Percentiles rank a stretch among this genome's conserved stretches.
phyloP scores from a whole-genome alignment of 306 rosid species.

The Erythrophleum fordii region DNA sequence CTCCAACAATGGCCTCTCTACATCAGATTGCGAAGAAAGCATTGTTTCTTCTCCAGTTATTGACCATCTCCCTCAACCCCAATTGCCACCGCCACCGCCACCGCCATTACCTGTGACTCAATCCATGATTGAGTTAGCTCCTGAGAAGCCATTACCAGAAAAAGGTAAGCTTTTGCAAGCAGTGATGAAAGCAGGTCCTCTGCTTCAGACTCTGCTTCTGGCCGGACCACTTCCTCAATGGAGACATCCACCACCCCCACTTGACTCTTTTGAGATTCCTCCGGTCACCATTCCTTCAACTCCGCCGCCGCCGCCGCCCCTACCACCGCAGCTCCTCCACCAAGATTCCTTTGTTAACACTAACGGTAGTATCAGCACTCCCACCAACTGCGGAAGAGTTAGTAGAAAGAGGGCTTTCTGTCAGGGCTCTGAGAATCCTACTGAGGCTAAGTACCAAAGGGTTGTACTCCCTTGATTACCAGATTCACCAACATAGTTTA shows the following conservation, averaged over 20 bases:
- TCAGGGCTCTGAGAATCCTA: conserved; percentile 69
- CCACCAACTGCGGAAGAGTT: conserved; percentile 58
- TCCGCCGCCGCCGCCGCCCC: conserved; percentile 16
- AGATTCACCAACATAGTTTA: conserved; percentile 26
- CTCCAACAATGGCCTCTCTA: conserved; percentile 74
- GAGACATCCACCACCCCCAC: conserved; percentile 99
- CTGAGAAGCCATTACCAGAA: conserved; percentile 85
- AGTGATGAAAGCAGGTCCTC: conserved; percentile 98
- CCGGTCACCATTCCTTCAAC: conserved; percentile 86
- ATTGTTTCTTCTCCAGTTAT: conserved; percentile 88
- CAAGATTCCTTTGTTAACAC: conserved; percentile 55
- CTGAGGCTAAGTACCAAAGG: conserved; percentile 78
- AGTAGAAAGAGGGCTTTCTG: conserved; percentile 74
- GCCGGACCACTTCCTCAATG: conserved; percentile 99
- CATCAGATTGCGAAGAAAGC: conserved; percentile 98
- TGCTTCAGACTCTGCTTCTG: conserved; percentile 82
- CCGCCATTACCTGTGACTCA: conserved; percentile 18
- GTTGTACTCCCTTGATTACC: conserved; percentile 64
- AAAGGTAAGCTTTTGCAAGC: conserved; percentile 97
- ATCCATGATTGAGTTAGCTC: conserved; percentile 52
- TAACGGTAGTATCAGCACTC: conserved; percentile 34
- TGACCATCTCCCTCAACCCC: conserved; percentile 58
- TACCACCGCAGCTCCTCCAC: conserved; percentile 46
- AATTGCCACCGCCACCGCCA: conserved; percentile 34
- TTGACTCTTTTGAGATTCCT: conserved; percentile 86